Evolutionary conservation across 1,139 yeast species (phyloP), one percentile per base, ranked within the genome.

Genomic region (Blastobotrys ciferrii): DNA sequence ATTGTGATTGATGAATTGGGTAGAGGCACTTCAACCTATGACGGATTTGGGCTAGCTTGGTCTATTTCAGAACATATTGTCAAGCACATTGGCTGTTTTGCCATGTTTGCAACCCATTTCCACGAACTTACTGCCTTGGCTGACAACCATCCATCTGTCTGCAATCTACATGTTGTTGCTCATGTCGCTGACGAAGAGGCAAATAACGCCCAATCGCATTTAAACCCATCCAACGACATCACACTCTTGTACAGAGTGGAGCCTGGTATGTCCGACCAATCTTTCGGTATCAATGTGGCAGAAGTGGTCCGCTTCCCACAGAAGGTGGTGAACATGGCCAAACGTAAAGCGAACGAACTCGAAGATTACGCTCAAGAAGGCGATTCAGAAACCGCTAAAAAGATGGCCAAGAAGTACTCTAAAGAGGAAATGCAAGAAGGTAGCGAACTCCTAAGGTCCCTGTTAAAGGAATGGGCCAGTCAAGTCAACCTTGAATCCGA

Each of bases 11-110:
- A 92, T 68, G 98, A 92, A 66, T 74, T 92, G 53, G 98, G 98
- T 5, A 78, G 98, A 61, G 98, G 98, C 31, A 92, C 98, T 0
- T 84, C 95, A 38, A 92, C 98, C 0, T 92, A 91, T 65, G 98
- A 92, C 68, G 98, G 98, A 0, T 92, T 92, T 72, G 98, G 98
- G 0, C 75, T 92, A 38, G 98, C 98, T 0, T 92, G 96, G 95
- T 84, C 97, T 0, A 92, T 92, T 51, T 86, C 94, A 58, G 96
- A 89, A 62, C 83, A 85, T 64, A 81, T 92, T 53, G 83, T 92
- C 1, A 74, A 73, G 30, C 73, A 82, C 50, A 78, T 87, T 51
- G 76, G 78, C 46, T 84, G 96, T 55, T 89, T 88, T 66, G 80
- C 95, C 0, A 65, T 92, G 52, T 92, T 92, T 74, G 98, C 98